Percentiles rank a stretch among this genome's conserved stretches.
These are phyloP conservation scores for Cordyceps pruinosa DNA, from an alignment of 2,329 filamentous ascomycete species.

Conservation along the genomic window DNA sequence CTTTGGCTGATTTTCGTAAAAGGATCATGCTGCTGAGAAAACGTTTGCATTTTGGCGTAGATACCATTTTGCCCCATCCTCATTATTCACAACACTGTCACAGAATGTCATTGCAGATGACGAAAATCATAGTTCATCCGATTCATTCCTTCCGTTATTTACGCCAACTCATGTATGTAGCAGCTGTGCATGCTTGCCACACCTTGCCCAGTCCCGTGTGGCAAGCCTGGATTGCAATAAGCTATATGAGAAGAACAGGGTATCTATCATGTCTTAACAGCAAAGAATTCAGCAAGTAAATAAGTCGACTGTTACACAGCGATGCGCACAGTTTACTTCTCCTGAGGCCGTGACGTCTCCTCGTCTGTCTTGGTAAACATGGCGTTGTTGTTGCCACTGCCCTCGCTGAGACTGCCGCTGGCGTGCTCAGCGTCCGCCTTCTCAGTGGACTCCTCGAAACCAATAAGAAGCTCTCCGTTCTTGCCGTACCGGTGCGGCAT, in stretches of 20 bases:
- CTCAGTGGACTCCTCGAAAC: constrained; percentile 29
- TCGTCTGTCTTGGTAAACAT: constrained; percentile 28
- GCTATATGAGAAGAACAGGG: constrained; percentile 2
- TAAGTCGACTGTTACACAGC: background rate
- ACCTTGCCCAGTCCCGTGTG: background rate
- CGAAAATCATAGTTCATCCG: no score
- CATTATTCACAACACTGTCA: no score
- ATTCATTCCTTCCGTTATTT: no score
- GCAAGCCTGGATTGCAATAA: background rate
- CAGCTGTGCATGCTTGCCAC: background rate
- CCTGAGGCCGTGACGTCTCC: constrained; percentile 23
- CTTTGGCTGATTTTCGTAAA: no score
- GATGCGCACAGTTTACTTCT: constrained; percentile 8
- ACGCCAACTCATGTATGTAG: background rate
- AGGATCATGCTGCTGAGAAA: no score
- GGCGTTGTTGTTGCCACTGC: constrained; percentile 18
- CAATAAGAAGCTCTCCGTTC: constrained; percentile 50
- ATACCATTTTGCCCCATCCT: no score
- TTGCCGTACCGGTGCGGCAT: constrained; percentile 52
- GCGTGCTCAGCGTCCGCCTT: constrained; percentile 21
- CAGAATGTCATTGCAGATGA: background rate
- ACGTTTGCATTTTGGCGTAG: no score
- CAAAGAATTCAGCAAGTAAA: background rate
- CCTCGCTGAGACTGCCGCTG: constrained; percentile 23
- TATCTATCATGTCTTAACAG: constrained; percentile 8